These are phyloP conservation scores for Yamadazyma spencermartinsiae DNA, from an alignment of 1,139 yeast genomes.

Conservation along the genomic window DNA sequence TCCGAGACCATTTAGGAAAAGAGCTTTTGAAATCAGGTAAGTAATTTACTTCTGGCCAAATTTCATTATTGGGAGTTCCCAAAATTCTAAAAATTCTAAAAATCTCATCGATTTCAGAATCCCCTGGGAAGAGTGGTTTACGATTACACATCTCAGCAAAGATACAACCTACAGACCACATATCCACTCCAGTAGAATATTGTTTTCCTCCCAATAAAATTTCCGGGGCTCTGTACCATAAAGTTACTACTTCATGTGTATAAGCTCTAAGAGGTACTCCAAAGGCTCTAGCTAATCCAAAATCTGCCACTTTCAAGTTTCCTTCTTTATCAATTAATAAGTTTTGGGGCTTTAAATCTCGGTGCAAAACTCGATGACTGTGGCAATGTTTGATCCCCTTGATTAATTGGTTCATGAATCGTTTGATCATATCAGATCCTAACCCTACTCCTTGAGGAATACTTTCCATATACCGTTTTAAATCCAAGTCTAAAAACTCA, in stretches of 20 bases:
- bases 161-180: slow-evolving; percentile 98
- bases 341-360: slow-evolving; percentile 96
- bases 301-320: slow-evolving; percentile 91
- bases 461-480: slow-evolving; percentile 95
- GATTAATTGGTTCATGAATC: slow-evolving; percentile 89
- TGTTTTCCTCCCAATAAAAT: slow-evolving; percentile 94
- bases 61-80: slow-evolving; percentile 92
- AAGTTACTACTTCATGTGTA: slow-evolving; percentile 95
- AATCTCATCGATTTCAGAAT: slow-evolving; percentile 95
- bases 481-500: slow-evolving; percentile 90
- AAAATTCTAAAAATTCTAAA: slow-evolving; percentile 88
- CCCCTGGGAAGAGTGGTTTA: slow-evolving; percentile 95
- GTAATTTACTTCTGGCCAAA: slow-evolving; percentile 95
- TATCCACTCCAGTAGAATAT: slow-evolving; percentile 96
- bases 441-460: slow-evolving; percentile 90
- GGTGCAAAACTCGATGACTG: slow-evolving; percentile 89
- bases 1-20: slow-evolving; percentile 91
- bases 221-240: slow-evolving; percentile 98
- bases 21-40: slow-evolving; percentile 94
- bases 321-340: slow-evolving; percentile 93
- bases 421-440: slow-evolving; percentile 86
- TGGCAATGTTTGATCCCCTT: slow-evolving; percentile 95
- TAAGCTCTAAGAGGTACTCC: slow-evolving; percentile 96
- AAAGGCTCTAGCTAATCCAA: slow-evolving; percentile 95
- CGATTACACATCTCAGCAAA: slow-evolving; percentile 98